Conservation (phyloP, 768 basidiomycete species). For the Tricholoma furcatifolium region DNA sequence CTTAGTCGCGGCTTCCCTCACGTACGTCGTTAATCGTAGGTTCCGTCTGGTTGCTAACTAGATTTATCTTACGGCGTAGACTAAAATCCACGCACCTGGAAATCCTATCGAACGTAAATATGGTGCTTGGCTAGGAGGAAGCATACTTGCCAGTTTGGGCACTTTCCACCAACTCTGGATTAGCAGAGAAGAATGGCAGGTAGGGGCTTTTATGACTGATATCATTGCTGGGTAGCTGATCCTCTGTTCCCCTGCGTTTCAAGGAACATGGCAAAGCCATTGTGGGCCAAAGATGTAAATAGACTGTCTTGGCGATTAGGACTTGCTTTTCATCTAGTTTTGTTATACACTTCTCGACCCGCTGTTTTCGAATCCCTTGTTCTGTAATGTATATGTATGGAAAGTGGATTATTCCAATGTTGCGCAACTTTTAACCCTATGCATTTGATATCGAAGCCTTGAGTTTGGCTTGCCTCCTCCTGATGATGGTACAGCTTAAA, state of each 20-base stretch:
- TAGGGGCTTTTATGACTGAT: slow-evolving; percentile 29
- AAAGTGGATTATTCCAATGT: background rate
- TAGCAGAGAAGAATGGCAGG: slow-evolving; percentile 91
- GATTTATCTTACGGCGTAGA: slow-evolving; percentile 35
- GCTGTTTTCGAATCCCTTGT: no score
- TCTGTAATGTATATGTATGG: background rate
- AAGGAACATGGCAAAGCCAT: slow-evolving; percentile 84
- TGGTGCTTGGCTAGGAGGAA: slow-evolving; percentile 94
- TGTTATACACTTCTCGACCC: background rate
- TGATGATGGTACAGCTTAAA: background rate
- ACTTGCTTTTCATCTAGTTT: background rate
- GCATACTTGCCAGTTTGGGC: slow-evolving; percentile 90
- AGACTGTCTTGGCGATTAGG: slow-evolving; percentile 18
- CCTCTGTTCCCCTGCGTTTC: background rate
- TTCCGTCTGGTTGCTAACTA: background rate
- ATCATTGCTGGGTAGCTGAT: background rate
- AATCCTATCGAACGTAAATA: slow-evolving; percentile 88
- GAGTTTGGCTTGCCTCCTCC: background rate
- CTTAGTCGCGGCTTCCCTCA: slow-evolving; percentile 73
- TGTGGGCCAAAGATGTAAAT: slow-evolving; percentile 86
- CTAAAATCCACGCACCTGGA: slow-evolving; percentile 91
- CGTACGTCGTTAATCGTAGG: slow-evolving; percentile 44
- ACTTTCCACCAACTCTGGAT: slow-evolving; percentile 99
- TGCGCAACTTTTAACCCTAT: no score
- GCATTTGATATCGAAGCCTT: background rate